Evolutionary conservation across 2,329 filamentous ascomycete species (phyloP), one percentile per base, ranked within the genome.

Genomic region (Fusarium sp.): DNA sequence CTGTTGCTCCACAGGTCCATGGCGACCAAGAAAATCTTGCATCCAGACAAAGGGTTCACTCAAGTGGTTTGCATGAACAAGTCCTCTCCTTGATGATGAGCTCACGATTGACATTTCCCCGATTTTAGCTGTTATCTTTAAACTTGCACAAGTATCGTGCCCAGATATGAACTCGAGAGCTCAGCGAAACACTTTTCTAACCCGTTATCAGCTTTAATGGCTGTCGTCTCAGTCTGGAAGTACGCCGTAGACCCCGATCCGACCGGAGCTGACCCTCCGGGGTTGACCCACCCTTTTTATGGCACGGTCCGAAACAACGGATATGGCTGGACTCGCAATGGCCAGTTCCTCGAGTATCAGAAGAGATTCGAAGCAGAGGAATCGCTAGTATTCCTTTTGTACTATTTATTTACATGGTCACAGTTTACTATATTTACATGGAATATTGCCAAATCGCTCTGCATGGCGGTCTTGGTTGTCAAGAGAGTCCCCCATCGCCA

Each of bases 241-340:
- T 6, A 7, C 13, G 14, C 34, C 13, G 14, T 70, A 54, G 66
- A 70, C 64, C 35, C 71, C 57, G 65, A 75, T 70, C 65, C 62
- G 56, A 23, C 66, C 72, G 62, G 72, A 72, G 30, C 18, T 61
- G 18, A 61, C 61, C 27, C 27, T 75, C 68, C 68, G 72, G 58
- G 1, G 0, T 3, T 2, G 72, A 0, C 18, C 72, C 72, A 9
- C 62, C 50, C 70, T 56, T 48, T n/a, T 8, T 20, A 14, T 32
- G 3, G 30, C 18, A 6, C 6, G 11, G 50, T n/a, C 72, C 72
- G 66, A 54, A 62, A 25, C n/a, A 25, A 59, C 54, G 54, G 59
- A 6, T 18, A 25, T 54, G 30, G 7, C 4, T n/a, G 5, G n/a
- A 16, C 25, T 27, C 30, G n/a, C 14, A 57, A 20, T 23, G 39